Evolutionary conservation across 192 early-diverging fungal genomes (phyloP).

Genomic region (Coemansia sp.): DNA sequence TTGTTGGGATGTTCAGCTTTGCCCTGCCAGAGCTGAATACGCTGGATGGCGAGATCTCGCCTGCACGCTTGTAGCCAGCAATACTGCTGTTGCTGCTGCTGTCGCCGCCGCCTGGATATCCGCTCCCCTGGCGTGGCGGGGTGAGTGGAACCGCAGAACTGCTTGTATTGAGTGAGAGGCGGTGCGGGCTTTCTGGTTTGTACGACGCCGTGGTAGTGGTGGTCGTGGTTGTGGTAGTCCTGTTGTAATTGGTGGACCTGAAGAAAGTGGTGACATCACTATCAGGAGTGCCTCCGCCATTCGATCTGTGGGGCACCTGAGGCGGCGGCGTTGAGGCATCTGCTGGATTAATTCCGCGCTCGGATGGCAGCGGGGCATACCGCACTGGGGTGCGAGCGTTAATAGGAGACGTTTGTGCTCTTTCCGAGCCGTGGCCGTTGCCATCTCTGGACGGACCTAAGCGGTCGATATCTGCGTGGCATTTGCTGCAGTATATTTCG

Average conservation of each 20-base stretch:
- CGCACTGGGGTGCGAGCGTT: background rate
- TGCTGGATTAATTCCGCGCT: background rate
- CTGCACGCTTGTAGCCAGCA: constrained; percentile 15
- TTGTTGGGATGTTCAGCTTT: constrained; percentile 34
- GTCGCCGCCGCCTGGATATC: background rate
- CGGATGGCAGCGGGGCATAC: constrained; percentile 1
- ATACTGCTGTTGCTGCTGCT: background rate
- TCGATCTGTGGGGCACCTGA: background rate
- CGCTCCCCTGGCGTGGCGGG: constrained; percentile 19
- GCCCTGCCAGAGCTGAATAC: constrained; percentile 50
- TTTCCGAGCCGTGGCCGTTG: background rate
- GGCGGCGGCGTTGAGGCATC: background rate
- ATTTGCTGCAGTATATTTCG: constrained; percentile 54
- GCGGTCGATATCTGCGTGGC: constrained; percentile 28
- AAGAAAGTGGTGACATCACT: background rate
- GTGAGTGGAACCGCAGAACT: background rate
- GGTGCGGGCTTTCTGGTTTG: constrained; percentile 2
- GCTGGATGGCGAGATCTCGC: constrained; percentile 47
- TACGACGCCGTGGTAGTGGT: background rate
- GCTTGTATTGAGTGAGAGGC: background rate
- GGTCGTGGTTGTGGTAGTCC: background rate
- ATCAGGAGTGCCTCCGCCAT: background rate
- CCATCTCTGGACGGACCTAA: constrained; percentile 13
- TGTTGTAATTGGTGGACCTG: background rate
- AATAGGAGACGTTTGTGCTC: background rate